Evolutionary conservation across 2,329 filamentous ascomycete species (phyloP).

Genomic region (Alternaria longipes): DNA sequence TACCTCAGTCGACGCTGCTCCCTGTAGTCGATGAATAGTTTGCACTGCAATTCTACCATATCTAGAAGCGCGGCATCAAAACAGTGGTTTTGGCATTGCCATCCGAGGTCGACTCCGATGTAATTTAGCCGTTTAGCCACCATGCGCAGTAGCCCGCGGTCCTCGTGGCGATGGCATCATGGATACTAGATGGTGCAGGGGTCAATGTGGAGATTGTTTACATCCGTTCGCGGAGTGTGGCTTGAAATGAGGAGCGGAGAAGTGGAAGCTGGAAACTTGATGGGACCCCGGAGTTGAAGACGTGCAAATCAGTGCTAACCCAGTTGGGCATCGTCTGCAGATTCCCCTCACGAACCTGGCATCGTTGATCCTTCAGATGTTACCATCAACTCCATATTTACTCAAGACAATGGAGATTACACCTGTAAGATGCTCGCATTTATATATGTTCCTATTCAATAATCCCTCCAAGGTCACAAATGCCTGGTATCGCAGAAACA

Average conservation of each 20-base stretch:
- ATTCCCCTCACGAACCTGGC: neutral
- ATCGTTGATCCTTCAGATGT: neutral
- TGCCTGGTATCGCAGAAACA: neutral
- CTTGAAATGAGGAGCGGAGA: neutral
- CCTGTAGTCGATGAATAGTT: no score
- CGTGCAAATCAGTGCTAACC: neutral
- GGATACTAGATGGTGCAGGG: slow-evolving; percentile 3
- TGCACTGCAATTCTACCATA: neutral
- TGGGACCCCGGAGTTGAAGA: neutral
- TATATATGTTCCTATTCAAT: neutral
- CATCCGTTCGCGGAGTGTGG: slow-evolving; percentile 1
- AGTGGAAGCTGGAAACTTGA: neutral
- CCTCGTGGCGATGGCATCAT: slow-evolving; percentile 18
- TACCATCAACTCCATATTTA: neutral
- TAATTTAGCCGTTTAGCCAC: slow-evolving; percentile 49
- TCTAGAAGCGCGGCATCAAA: neutral
- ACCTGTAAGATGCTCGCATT: neutral
- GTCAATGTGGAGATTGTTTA: neutral
- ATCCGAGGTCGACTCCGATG: slow-evolving; percentile 9
- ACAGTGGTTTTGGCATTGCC: slow-evolving; percentile 2
- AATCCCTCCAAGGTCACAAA: neutral
- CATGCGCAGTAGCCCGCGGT: slow-evolving; percentile 10
- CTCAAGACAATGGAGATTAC: neutral
- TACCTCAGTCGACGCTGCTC: neutral
- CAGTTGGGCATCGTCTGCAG: neutral